Evolutionary conservation across 2,329 filamentous ascomycete species (phyloP), one percentile per base, ranked within the genome.

Genomic region (Cladosporium sp.): DNA sequence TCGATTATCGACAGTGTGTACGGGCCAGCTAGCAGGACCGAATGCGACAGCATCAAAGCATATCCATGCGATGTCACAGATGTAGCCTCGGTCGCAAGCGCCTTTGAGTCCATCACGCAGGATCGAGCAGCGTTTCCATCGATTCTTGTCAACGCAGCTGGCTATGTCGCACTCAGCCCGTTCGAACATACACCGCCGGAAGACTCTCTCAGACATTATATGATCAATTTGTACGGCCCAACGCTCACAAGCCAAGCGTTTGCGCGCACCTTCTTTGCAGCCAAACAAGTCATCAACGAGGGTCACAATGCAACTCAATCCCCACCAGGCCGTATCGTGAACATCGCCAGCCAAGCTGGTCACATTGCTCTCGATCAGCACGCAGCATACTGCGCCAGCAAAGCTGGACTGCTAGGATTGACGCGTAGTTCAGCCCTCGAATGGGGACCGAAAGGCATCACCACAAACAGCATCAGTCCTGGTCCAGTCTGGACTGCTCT

Each of bases 341-440:
- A 73, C 55, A 73, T 80, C 47, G 73, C 77, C 3, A 76, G 73
- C 1, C 77, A 80, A 61, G 78, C 78, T 1, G 77, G 76, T 3
- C 76, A 80, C 62, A 74, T 76, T 0, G 77, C 78, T 1, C 70
- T 80, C 2, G 72, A 74, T 47, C 69, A 72, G 1, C 78, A 80
- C 57, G 75, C 76, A 1, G 76, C 76, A 0, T 80, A 80, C 63
- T 80, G 78, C 59, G 77, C 78, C 1, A 77, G 75, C 4, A 80
- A 80, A 54, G 76, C 78, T 5, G 78, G 73, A 0, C 63, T 80
- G 7, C 60, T 77, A 15, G 78, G 76, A 0, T 58, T 80, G 47
- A 79, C 76, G 9, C 72, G 74, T 6, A 75, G 74, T 60, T 77
- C 77, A 75, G 78, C 78, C 0, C 75, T 72, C 22, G 78, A 80